Conservation (phyloP, 2,329 filamentous ascomycete genomes). For the Chrysosporium queenslandicum region DNA sequence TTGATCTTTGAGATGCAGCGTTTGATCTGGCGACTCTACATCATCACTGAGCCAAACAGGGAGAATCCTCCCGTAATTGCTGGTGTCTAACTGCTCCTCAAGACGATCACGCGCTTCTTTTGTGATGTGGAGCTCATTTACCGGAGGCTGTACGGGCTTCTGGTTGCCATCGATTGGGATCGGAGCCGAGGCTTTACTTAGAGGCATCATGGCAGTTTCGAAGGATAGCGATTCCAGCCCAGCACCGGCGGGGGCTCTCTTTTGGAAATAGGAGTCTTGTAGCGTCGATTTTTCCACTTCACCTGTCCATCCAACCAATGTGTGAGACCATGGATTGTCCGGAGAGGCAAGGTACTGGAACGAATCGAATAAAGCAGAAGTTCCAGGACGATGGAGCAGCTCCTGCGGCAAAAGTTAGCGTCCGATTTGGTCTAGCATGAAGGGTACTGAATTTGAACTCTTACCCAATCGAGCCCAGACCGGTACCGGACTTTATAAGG, state of each 20-base stretch:
- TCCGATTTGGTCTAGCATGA: not conserved
- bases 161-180: constrained; percentile 52
- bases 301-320: constrained; percentile 87
- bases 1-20: constrained; percentile 68
- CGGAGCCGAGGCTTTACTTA: constrained; percentile 60
- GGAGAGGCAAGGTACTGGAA: constrained; percentile 80
- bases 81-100: constrained; percentile 61
- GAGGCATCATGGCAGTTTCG: constrained; percentile 21
- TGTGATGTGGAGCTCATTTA: constrained; percentile 62
- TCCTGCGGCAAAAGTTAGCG: constrained; percentile 42
- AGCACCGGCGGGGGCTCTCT: constrained; percentile 12
- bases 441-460: constrained; percentile 14
- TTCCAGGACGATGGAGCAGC: constrained; percentile 67
- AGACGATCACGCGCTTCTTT: constrained; percentile 60
- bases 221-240: constrained; percentile 19
- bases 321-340: constrained; percentile 79
- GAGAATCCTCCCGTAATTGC: constrained; percentile 65
- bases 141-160: constrained; percentile 47
- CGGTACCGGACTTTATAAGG: constrained; percentile 50
- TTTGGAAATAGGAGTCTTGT: constrained; percentile 15
- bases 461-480: constrained; percentile 47
- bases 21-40: constrained; percentile 56
- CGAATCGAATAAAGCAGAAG: constrained; percentile 85
- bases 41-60: constrained; percentile 86
- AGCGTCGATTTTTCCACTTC: constrained; percentile 53